Evolutionary conservation across 1,284 basidiomycete genomes (phyloP), one percentile per base, ranked within the genome.

Genomic region (Coriolopsis trogii): DNA sequence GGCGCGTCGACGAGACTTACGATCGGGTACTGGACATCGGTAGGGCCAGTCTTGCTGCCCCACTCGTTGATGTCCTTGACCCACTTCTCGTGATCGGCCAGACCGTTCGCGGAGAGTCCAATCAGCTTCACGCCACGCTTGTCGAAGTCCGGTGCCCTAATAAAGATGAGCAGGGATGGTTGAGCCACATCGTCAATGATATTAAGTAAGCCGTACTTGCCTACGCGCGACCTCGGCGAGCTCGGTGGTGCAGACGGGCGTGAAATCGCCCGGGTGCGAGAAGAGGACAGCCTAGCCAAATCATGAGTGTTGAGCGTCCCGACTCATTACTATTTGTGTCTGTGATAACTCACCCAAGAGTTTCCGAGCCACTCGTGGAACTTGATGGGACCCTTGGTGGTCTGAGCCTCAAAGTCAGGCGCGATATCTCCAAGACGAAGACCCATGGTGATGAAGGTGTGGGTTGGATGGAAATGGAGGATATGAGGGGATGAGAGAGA

Each of bases 241-340:
- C 78, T 99, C 97, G 44, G 97, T 99, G 41, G 97, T 93, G 79
- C 93, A 96, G 46, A 95, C 85, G 40, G 89, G 89, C 21, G 87
- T 89, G 67, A 88, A 87, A 67, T 90, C 86, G 20, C 90, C 95
- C 1, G 95, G 96, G 73, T 98, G 96, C 30, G 91, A 94, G 81
- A 97, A 97, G 53, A 97, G 77, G 67, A 96, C 78, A 43, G 82
- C 86, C 87, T 89, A 46, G 6, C 18, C 28, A 21, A n/a, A 24
- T 41, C 41, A 46, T 8, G n/a, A 7, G 13, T 18, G 33, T 34
- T n/a, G 43, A 60, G 51, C 44, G 63, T 59, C 9, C 63, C 56
- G 42, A 31, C 34, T 0, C 26, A n/a, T 6, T 23, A 10, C 30
- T 34, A 23, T 30, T 13, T 30, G 30, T 20, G 31, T 23, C 26